Evolutionary conservation across 805 yeast species (phyloP), one percentile per base, ranked within the genome.

Genomic region (Nakazawaea ernobii): DNA sequence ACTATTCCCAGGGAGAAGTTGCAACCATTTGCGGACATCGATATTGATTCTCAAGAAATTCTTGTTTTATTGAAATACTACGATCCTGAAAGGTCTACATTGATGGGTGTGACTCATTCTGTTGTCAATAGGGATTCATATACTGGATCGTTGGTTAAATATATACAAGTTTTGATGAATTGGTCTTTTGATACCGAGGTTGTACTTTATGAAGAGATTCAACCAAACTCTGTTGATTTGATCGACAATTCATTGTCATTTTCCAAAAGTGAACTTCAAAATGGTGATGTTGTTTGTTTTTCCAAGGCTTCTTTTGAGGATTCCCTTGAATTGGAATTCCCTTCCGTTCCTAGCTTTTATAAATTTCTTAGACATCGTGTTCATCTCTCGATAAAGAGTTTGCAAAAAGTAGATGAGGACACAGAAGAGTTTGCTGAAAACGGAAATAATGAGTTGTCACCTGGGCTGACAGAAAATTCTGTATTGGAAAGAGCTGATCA

Each of bases 41-140:
- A 57, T 38, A 60, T 64, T 6, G 53, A 47, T 39, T 67, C 52
- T 44, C 67, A 38, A 48, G 65, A 62, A 47, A 55, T 61, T 27
- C 46, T 74, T 33, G 24, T 77, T 8, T 79, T 84, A 54, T 55
- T 89, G 43, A 89, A 90, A 61, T 73, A 73, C 52, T 89, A 84
- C 64, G 91, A 89, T 57, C 73, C 71, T 1, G 58, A 60, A 4
- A 55, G 64, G 0, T 84, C 80, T 59, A 60, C 69, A 5, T 59
- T 88, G n/a, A 63, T 60, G n/a, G 95, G 96, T 1, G 64, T 85
- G 15, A 76, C 86, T 0, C 86, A 86, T 55, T 60, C 72, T 3
- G 63, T 71, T 15, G 80, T 85, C 1, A 62, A 73, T 10, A 73
- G 73, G 44, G 75, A 74, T 41, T 77, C 74, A 17, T 57, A 61